Evolutionary conservation across 768 basidiomycete species (phyloP).

Genomic region (Trametes cingulata): DNA sequence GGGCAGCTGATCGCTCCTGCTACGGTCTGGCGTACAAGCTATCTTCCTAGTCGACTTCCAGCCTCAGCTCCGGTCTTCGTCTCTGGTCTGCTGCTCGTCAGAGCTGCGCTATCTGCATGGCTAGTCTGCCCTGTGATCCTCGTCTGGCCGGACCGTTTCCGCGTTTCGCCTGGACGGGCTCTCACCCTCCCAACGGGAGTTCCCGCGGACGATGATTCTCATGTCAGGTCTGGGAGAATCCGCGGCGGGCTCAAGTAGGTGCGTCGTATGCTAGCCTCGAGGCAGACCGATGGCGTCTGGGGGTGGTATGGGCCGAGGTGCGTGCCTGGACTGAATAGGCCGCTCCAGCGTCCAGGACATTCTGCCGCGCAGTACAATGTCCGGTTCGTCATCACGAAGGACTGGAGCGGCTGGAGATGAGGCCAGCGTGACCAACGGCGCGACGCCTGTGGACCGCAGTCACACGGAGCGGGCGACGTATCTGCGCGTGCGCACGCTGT

Average conservation of each 20-base stretch:
- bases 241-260: not conserved
- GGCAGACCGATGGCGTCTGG: not conserved
- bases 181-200: not conserved
- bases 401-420: not conserved
- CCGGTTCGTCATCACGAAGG: not conserved
- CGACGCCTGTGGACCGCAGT: not conserved
- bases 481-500: too few relatives aligned
- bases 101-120: not conserved
- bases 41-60: not conserved
- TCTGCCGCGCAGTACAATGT: not conserved
- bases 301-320: not conserved
- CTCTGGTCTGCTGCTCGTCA: not conserved
- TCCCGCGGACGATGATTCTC: not conserved
- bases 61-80: not conserved
- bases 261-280: conserved; percentile 11
- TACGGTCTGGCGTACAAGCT: not conserved
- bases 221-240: not conserved
- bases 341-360: not conserved
- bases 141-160: not conserved
- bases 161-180: not conserved
- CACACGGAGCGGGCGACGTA: not conserved
- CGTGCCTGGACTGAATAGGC: not conserved
- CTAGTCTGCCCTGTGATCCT: not conserved
- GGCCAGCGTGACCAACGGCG: not conserved
- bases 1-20: not conserved